Evolutionary conservation across 139 green algal species (phyloP), one percentile per base, ranked within the genome.

Genomic region (Coelastrella sp.): DNA sequence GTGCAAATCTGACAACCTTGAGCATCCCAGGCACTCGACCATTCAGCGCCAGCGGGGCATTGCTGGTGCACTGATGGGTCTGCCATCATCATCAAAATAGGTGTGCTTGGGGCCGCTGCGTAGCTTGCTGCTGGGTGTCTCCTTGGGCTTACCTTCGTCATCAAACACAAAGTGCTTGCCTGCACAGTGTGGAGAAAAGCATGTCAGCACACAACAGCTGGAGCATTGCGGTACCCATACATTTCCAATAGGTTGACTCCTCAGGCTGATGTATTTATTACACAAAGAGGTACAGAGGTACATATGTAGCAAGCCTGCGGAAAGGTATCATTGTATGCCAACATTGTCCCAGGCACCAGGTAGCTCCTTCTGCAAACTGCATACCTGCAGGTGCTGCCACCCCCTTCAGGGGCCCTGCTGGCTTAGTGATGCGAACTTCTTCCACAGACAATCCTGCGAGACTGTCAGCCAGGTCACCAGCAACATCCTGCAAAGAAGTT

Each of bases 121-220:
- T 23, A 53, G 53, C 75, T 53, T 51, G 75, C 75, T 82, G 53
- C 19, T 3, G 21, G 75, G 75, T 17, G 75, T 82, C 53, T 82
- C 35, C 51, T 71, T 51, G 53, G 75, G 23, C 9, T 57, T 57
- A 35, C 75, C 34, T 13, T 35, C 51, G 5, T 82, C 75, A 35
- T 82, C 75, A 82, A 82, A 82, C 75, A 71, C 53, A 15, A 82
- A 21, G 75, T 82, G 75, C 53, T 57, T 53, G 51, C 75, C 75
- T 32, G 41, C 30, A n/a, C n/a, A n/a, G n/a, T n/a, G n/a, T n/a
- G n/a, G n/a, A n/a, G n/a, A n/a, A n/a, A n/a, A n/a, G n/a, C n/a
- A n/a, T n/a, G n/a, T n/a, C n/a, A n/a, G n/a, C n/a, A n/a, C n/a
- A n/a, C n/a, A n/a, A n/a, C n/a, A n/a, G n/a, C n/a, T n/a, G n/a